phyloP scores from a whole-genome alignment of 257 asterid genomes.

The Solanum gandarillasii region DNA sequence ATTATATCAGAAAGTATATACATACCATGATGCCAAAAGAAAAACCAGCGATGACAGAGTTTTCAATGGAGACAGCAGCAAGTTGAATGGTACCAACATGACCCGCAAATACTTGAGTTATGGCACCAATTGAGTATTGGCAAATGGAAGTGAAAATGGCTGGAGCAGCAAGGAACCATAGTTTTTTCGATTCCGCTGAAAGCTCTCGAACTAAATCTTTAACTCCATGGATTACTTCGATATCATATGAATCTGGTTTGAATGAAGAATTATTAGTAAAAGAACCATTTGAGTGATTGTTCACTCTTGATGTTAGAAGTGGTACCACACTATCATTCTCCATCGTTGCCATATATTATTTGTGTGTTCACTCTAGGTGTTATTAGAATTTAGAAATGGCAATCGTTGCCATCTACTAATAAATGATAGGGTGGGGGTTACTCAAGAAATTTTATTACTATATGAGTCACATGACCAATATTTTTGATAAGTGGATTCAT shows the following conservation, averaged over 20 bases:
- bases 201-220: background rate
- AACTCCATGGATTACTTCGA: background rate
- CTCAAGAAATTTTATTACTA: background rate
- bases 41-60: constrained; percentile 5
- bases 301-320: background rate
- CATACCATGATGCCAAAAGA: constrained; percentile 6
- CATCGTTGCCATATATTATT: background rate
- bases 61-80: constrained; percentile 11
- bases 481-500: too few species aligned
- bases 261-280: background rate
- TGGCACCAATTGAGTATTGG: constrained; percentile 5
- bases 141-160: constrained; percentile 6
- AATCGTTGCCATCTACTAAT: background rate
- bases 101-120: constrained; percentile 9
- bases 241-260: background rate
- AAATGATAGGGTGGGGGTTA: background rate
- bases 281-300: background rate
- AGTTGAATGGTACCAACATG: constrained; percentile 10
- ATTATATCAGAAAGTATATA: background rate
- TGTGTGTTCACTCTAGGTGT: background rate
- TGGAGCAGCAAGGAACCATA: constrained; percentile 10
- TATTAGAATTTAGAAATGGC: background rate
- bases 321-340: background rate
- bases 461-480: too few species aligned
- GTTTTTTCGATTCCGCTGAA: constrained; percentile 1